Evolutionary conservation across 2,329 filamentous ascomycete genomes (phyloP), one percentile per base, ranked within the genome.

Genomic region (Cladosporium colombiae): DNA sequence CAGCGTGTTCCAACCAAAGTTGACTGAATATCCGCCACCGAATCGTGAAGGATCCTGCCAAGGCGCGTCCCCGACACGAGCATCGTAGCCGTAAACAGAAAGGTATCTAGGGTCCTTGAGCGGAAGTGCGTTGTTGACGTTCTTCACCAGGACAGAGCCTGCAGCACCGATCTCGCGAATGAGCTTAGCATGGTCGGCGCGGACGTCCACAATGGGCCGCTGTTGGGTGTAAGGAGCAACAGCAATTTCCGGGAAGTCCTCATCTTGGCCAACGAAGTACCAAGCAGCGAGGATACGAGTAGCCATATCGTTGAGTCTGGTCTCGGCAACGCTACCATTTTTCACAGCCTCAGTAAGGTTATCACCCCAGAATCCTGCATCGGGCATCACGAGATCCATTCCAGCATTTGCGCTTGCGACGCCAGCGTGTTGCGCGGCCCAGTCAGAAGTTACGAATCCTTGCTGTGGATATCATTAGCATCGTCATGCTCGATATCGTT

Each of bases 311-410:
- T 85, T 79, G 0, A 90, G 65, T 8, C 88, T 81, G 1, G 77
- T 75, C 67, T 85, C 79, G 0, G 84, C 74, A 0, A 90, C 78
- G 0, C 84, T 84, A 27, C 73, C 74, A 29, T 73, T 74, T 1
- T 86, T 88, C n/a, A 91, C 83, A 0, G 88, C 85, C 4, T 81
- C 61, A 1, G 82, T 74, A 21, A 76, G 65, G 44, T 78, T n/a
- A 79, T 78, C 74, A 1, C 53, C 73, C 72, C 71, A 74, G 55
- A 69, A 69, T 3, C 68, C 72, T 14, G 68, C 70, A 37, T 73
- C 68, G 16, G 88, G 88, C 88, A 90, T 90, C 2, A 83, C 80
- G 84, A 91, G 88, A 68, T 90, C 88, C 1, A 90, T 77, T 0
- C 88, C 88, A 29, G 85, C 82, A 52, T 89, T 77, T 0, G 86